Conservation (phyloP, 176 grass and related monocot species). For the Sorghum bicolor region DNA sequence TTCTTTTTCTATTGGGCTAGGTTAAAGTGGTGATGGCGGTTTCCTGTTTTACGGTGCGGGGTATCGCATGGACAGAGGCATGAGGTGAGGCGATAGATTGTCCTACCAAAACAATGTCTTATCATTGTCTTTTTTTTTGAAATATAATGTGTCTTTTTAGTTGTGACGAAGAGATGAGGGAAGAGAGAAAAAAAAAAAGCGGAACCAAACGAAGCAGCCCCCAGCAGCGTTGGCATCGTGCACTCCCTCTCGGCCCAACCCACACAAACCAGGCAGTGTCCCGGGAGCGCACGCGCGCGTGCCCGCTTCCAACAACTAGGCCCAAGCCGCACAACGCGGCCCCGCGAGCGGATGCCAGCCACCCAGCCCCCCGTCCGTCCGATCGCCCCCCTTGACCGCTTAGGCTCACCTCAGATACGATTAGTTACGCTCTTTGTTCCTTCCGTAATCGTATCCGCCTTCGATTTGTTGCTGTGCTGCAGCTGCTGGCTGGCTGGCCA, state of each 20-base stretch:
- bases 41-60: too few species aligned
- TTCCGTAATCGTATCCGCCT: conserved; percentile 24
- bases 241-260: neutral
- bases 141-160: too few species aligned
- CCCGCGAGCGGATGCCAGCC: conserved; percentile 26
- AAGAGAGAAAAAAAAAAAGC: too few species aligned
- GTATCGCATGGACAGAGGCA: too few species aligned
- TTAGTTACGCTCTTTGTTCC: neutral
- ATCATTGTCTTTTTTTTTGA: too few species aligned
- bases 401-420: neutral
- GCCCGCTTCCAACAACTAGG: neutral
- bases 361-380: conserved; percentile 27
- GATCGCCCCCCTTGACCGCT: conserved; percentile 39
- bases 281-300: neutral
- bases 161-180: too few species aligned
- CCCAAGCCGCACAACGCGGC: conserved; percentile 43
- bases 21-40: too few species aligned
- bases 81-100: too few species aligned
- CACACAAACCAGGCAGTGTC: neutral
- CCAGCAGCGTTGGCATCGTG: neutral
- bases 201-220: neutral
- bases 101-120: too few species aligned
- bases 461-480: conserved; percentile 12
- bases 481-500: neutral
- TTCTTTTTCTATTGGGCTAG: too few species aligned